Percentiles rank a stretch among this genome's conserved stretches.
Conservation (phyloP, 345 rosid genomes). For the Luvunga scandens region DNA sequence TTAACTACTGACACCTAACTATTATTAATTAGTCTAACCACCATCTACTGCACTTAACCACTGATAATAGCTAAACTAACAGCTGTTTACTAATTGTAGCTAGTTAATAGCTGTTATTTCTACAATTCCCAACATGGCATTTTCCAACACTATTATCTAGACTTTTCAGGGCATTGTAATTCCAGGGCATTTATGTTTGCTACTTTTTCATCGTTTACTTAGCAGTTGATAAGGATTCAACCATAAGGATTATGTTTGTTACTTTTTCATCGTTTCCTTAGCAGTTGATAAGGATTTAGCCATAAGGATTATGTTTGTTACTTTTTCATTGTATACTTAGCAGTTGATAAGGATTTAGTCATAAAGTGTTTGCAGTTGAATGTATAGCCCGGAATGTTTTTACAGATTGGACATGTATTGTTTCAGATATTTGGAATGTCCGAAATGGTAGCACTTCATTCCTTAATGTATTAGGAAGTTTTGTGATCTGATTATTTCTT, state of each 20-base stretch:
- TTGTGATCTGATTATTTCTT: neutral
- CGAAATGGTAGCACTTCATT: neutral
- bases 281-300: neutral
- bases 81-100: too few species aligned
- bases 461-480: neutral
- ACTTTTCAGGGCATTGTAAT: neutral
- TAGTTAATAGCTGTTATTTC: too few species aligned
- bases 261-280: neutral
- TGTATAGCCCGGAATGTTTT: neutral
- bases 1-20: too few species aligned
- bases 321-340: too few species aligned
- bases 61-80: too few species aligned
- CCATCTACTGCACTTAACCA: too few species aligned
- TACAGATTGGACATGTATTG: neutral
- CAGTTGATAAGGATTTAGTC: neutral
- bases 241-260: neutral
- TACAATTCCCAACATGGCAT: too few species aligned
- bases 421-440: neutral
- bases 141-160: too few species aligned
- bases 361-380: neutral
- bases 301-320: too few species aligned
- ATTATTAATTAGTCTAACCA: too few species aligned
- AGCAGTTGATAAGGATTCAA: neutral
- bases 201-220: neutral
- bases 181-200: neutral